A percentile compares a stretch with the other conserved stretches of the same genome.
phyloP scores from a whole-genome alignment of 768 basidiomycete species.

The Amyloporia xantha region DNA sequence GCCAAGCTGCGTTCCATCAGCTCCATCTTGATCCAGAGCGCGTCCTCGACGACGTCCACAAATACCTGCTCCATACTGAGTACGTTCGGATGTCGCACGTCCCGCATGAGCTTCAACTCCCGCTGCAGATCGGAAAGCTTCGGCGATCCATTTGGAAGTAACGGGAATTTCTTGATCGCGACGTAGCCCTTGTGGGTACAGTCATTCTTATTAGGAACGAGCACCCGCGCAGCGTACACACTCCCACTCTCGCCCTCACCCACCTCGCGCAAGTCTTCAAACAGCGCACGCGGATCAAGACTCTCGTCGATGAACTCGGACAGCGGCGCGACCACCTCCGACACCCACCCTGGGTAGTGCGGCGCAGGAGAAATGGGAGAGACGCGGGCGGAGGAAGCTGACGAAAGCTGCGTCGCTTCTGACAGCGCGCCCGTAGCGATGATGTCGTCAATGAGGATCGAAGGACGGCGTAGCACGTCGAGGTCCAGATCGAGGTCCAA shows the following conservation, averaged over 20 bases:
- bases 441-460: slow-evolving; percentile 17
- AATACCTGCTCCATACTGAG: slow-evolving; percentile 65
- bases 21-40: slow-evolving; percentile 85
- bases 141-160: slow-evolving; percentile 48
- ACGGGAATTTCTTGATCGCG: slow-evolving; percentile 70
- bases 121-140: slow-evolving; percentile 59
- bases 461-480: slow-evolving; percentile 11
- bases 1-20: slow-evolving; percentile 86
- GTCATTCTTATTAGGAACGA: slow-evolving; percentile 2
- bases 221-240: slow-evolving; percentile 43
- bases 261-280: slow-evolving; percentile 66
- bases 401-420: slow-evolving; percentile 17
- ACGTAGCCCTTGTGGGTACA: slow-evolving; percentile 28
- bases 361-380: slow-evolving; percentile 40
- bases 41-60: slow-evolving; percentile 46
- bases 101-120: slow-evolving; percentile 55
- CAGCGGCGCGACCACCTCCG: slow-evolving; percentile 49
- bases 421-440: slow-evolving; percentile 8
- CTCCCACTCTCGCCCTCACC: slow-evolving; percentile 81
- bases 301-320: slow-evolving; percentile 58
- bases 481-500: slow-evolving; percentile 5
- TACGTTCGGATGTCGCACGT: slow-evolving; percentile 54
- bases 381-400: slow-evolving; percentile 15
- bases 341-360: slow-evolving; percentile 58
- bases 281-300: slow-evolving; percentile 56